Percentiles rank a stretch among this genome's conserved stretches.
Conservation (phyloP, 306 rosid genomes). For the Prunus mongolica region DNA sequence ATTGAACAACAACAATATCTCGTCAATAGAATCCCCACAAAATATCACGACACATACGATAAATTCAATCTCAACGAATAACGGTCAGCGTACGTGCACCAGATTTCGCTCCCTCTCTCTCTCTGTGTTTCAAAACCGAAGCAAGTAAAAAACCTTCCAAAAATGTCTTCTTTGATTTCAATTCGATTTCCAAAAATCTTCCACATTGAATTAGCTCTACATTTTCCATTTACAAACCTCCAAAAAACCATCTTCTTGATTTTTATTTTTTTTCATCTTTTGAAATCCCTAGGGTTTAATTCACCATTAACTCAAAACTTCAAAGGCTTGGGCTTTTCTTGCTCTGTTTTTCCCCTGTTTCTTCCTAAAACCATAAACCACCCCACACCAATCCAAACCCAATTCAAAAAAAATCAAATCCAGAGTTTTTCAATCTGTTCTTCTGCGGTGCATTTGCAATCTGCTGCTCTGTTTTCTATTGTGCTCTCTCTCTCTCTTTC, state of each 20-base stretch:
- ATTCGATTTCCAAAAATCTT: background rate
- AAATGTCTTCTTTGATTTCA: background rate
- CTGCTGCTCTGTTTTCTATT: background rate
- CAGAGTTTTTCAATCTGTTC: too few species aligned
- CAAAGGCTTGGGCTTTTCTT: background rate
- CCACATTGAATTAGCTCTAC: background rate
- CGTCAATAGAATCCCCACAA: too few species aligned
- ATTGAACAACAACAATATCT: too few species aligned
- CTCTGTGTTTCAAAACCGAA: background rate
- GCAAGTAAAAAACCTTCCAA: background rate
- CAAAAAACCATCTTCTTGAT: background rate
- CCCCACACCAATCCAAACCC: background rate
- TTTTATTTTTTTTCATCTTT: background rate
- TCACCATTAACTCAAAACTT: background rate
- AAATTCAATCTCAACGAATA: background rate
- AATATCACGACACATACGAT: background rate
- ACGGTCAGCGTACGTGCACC: constrained; percentile 2
- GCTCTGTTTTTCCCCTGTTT: constrained; percentile 7
- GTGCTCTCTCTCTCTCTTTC: background rate
- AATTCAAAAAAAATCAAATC: too few species aligned
- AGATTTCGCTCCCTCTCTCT: background rate
- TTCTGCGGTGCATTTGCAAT: background rate
- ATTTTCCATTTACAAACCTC: background rate
- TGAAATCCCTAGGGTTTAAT: background rate
- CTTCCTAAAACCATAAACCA: background rate